Conservation (phyloP, 805 yeast species). For the Wickerhamiella siamensis region DNA sequence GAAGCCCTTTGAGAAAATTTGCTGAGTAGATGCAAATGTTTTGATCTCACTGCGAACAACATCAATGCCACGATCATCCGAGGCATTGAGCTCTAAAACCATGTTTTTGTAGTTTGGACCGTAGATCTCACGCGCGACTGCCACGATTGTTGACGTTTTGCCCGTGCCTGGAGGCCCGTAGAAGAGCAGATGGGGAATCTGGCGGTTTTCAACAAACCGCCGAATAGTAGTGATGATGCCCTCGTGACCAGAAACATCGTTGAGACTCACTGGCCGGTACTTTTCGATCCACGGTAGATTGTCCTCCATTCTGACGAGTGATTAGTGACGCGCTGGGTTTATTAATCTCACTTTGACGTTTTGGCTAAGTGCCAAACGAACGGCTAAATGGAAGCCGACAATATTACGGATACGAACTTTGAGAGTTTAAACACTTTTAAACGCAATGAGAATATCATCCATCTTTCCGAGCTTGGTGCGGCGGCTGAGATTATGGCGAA, state of each 20-base stretch:
- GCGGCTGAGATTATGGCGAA: conserved; percentile 24
- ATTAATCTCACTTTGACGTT: not conserved
- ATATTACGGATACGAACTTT: not conserved
- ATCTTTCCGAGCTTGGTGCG: conserved; percentile 11
- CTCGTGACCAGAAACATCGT: conserved; percentile 83
- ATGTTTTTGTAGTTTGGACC: conserved; percentile 71
- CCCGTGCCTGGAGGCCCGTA: conserved; percentile 97
- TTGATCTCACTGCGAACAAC: conserved; percentile 95
- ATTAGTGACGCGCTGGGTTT: too few relatives aligned
- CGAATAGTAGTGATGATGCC: conserved; percentile 76
- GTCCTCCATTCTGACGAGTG: conserved; percentile 3
- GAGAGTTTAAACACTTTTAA: not conserved
- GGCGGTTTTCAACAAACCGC: conserved; percentile 68
- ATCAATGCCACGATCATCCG: conserved; percentile 96
- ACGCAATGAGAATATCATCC: not conserved
- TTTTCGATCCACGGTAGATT: conserved; percentile 61
- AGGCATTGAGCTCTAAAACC: conserved; percentile 92
- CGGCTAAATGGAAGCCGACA: not conserved
- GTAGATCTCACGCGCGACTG: conserved; percentile 74
- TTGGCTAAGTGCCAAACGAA: not conserved
- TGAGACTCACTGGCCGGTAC: conserved; percentile 72
- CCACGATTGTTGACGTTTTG: conserved; percentile 79
- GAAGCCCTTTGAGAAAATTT: conserved; percentile 70
- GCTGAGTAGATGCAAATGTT: conserved; percentile 90
- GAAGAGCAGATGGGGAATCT: conserved; percentile 79